Conservation (phyloP, 148 eudicot genomes). For the Rhododendron williamsianum region DNA sequence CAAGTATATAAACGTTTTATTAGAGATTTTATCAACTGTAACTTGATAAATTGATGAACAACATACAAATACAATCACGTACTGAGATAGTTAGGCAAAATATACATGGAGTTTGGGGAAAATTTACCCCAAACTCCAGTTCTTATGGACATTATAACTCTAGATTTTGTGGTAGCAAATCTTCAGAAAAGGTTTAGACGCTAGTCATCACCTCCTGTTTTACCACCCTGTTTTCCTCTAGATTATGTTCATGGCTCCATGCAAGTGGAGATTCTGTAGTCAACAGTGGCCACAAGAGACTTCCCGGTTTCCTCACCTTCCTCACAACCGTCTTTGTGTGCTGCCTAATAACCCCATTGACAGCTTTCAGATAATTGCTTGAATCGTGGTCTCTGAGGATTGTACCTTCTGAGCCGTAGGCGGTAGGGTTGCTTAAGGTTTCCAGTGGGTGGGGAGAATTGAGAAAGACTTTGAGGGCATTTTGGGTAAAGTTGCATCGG, state of each 20-base stretch:
- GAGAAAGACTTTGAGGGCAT: slow-evolving; percentile 50
- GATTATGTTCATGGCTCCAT: slow-evolving; percentile 38
- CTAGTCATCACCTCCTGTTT: slow-evolving; percentile 36
- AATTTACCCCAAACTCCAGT: background rate
- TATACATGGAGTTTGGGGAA: slow-evolving; percentile 20
- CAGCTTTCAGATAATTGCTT: slow-evolving; percentile 68
- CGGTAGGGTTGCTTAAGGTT: slow-evolving; percentile 61
- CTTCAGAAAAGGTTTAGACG: slow-evolving; percentile 14
- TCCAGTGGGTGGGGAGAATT: slow-evolving; percentile 76
- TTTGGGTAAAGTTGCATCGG: slow-evolving; percentile 20
- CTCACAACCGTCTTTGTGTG: slow-evolving; percentile 29
- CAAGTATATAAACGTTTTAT: slow-evolving; percentile 10
- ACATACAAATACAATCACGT: background rate
- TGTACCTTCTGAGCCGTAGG: slow-evolving; percentile 76
- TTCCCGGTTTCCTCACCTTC: slow-evolving; percentile 38
- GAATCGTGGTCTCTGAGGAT: slow-evolving; percentile 88
- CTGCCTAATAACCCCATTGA: slow-evolving; percentile 51
- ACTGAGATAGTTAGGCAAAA: background rate
- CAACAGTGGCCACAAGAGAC: slow-evolving; percentile 48
- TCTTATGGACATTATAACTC: slow-evolving; percentile 4
- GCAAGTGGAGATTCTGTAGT: slow-evolving; percentile 43
- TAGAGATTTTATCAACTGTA: slow-evolving; percentile 14
- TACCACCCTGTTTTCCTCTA: slow-evolving; percentile 13
- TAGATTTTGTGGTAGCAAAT: background rate
- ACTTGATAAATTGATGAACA: slow-evolving; percentile 9